A percentile compares a stretch with the other conserved stretches of the same genome.
Conservation (phyloP, 148 eudicot species). For the Amaranthus cruentus region DNA sequence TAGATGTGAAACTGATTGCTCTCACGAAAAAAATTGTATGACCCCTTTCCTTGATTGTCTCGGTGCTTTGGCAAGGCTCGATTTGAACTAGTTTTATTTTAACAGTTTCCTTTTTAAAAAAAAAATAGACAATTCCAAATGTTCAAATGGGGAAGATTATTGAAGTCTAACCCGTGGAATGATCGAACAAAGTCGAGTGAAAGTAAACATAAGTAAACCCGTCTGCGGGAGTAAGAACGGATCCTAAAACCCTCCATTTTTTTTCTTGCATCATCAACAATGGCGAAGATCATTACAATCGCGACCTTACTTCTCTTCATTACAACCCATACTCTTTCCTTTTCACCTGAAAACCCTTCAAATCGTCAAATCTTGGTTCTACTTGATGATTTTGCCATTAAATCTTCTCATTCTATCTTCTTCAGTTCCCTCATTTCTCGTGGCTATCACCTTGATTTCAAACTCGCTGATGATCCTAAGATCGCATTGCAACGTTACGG, state of each 20-base stretch:
- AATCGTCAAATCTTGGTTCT: constrained; percentile 43
- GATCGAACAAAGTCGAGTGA: too few species aligned
- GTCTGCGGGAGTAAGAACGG: not conserved
- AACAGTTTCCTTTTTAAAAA: too few species aligned
- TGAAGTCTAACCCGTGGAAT: too few species aligned
- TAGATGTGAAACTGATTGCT: too few species aligned
- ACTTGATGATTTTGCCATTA: constrained; percentile 46
- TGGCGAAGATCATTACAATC: constrained; percentile 32
- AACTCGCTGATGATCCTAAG: constrained; percentile 47
- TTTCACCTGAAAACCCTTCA: constrained; percentile 42
- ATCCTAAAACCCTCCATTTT: not conserved
- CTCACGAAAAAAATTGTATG: too few species aligned
- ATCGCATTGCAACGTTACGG: constrained; percentile 44
- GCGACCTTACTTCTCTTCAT: constrained; percentile 28
- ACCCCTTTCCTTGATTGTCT: too few species aligned
- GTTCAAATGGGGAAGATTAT: too few species aligned
- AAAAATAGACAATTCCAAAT: too few species aligned
- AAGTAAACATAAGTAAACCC: not conserved
- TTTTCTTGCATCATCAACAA: constrained; percentile 15
- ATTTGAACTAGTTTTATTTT: too few species aligned
- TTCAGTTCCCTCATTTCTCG: constrained; percentile 39
- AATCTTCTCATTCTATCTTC: constrained; percentile 48
- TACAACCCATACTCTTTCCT: constrained; percentile 26
- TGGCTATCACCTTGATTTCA: constrained; percentile 55
- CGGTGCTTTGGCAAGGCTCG: too few species aligned